A percentile compares a stretch with the other conserved stretches of the same genome.
phyloP scores from a whole-genome alignment of 2,329 filamentous ascomycete genomes.

The Aspergillus nomiae region DNA sequence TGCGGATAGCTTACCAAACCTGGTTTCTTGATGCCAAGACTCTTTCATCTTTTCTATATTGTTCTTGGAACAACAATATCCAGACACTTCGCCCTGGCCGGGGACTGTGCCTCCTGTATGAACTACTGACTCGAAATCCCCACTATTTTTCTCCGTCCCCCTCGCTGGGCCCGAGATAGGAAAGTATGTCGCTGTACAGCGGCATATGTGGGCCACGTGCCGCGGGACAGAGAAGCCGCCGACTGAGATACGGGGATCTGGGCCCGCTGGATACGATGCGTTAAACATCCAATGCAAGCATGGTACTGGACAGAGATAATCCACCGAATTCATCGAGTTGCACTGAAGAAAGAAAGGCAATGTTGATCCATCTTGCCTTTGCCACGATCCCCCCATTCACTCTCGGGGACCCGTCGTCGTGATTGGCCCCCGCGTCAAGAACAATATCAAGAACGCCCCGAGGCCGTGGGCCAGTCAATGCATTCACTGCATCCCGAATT shows the following conservation, averaged over 20 bases:
- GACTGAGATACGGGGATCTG: background rate
- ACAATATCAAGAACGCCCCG: background rate
- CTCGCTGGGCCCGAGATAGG: background rate
- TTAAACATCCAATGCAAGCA: background rate
- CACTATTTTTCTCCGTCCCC: background rate
- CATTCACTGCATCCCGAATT: background rate
- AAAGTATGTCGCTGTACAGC: background rate
- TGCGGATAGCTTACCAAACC: background rate
- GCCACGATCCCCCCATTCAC: background rate
- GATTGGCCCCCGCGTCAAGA: background rate
- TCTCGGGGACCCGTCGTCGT: background rate
- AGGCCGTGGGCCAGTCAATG: background rate
- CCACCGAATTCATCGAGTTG: background rate
- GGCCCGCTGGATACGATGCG: background rate
- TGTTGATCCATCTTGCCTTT: background rate
- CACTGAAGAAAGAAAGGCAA: background rate
- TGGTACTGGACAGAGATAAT: background rate
- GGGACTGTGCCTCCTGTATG: background rate
- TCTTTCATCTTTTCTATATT: background rate
- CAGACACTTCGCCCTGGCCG: background rate
- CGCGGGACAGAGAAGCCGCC: background rate
- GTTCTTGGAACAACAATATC: background rate
- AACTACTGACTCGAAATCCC: background rate
- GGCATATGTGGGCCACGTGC: background rate
- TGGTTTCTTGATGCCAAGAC: background rate